Percentiles rank a stretch among this genome's conserved stretches.
Conservation (phyloP, 2,329 filamentous ascomycete species). For the Aspergillus carbonarius region DNA sequence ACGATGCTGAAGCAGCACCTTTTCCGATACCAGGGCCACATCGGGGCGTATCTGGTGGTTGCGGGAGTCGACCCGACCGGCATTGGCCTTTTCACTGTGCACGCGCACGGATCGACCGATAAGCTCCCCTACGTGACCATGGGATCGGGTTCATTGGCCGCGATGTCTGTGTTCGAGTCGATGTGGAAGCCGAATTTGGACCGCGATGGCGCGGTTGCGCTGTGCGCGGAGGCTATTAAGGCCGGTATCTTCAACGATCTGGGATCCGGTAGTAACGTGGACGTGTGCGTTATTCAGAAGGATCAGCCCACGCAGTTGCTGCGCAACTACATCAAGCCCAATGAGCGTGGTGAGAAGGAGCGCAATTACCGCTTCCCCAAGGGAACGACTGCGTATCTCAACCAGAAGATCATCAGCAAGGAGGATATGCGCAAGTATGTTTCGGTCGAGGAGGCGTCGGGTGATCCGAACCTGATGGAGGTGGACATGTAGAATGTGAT, state of each 20-base stretch:
- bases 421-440: conserved; percentile 94
- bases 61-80: conserved; percentile 96
- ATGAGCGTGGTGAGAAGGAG: conserved; percentile 86
- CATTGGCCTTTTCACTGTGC: conserved; percentile 93
- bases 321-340: conserved; percentile 90
- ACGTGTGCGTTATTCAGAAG: conserved; percentile 90
- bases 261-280: conserved; percentile 95
- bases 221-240: conserved; percentile 83
- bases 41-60: conserved; percentile 96
- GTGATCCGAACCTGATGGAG: conserved; percentile 67
- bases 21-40: conserved; percentile 96
- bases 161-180: conserved; percentile 98
- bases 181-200: conserved; percentile 81
- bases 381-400: conserved; percentile 93
- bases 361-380: conserved; percentile 87
- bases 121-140: conserved; percentile 99
- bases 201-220: conserved; percentile 75
- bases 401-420: conserved; percentile 93
- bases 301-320: conserved; percentile 87
- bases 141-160: conserved; percentile 92
- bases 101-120: conserved; percentile 96
- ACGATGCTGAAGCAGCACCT: conserved; percentile 99
- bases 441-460: conserved; percentile 79
- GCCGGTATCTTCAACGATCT: conserved; percentile 99
- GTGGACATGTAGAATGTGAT: conserved; percentile 47